Evolutionary conservation across 345 rosid species (phyloP), one percentile per base, ranked within the genome.

Genomic region (Melaleuca alternifolia): DNA sequence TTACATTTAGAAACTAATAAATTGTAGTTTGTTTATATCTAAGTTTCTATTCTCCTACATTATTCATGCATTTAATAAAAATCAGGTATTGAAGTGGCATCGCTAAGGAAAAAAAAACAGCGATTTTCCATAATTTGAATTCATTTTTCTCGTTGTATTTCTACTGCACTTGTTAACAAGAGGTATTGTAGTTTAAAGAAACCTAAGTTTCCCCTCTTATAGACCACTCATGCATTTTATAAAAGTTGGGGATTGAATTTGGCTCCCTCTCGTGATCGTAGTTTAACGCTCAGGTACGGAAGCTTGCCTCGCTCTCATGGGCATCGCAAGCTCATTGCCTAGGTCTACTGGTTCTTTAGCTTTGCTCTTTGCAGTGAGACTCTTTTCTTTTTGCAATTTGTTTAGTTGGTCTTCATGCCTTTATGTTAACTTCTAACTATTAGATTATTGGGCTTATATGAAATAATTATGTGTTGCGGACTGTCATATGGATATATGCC

Each of bases 331-430:
- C 57, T 54, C 57, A 54, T 21, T 54, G 0, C 26, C 24, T 54
- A 24, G 2, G 57, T 21, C 26, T 21, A 0, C 0, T 6, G 57
- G 10, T 20, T 24, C 57, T 28, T 61, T 62, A 30, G 76, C 76
- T 62, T 11, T 21, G 41, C 10, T 20, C 57, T 21, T 54, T 7
- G 26, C 24, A 20, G 0, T 7, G 57, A 54, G 3, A 54, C 57
- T 0, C 4, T 54, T 54, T 21, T 54, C 6, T 53, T 16, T n/a
- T n/a, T n/a, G 21, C 56, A 53, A 16, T 53, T 53, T 53, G 8
- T 53, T 53, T 86, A 96, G 91, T 88, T 94, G 93, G 87, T 98
- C 98, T 96, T 93, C 41, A 83, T 23, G 46, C 56, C 56, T 53
- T 53, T 53, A 18, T 53, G 56, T 53, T 53, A 16, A 18, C 18